Conservation (phyloP, 2,329 filamentous ascomycete genomes). For the Dactylellina haptotyla region DNA sequence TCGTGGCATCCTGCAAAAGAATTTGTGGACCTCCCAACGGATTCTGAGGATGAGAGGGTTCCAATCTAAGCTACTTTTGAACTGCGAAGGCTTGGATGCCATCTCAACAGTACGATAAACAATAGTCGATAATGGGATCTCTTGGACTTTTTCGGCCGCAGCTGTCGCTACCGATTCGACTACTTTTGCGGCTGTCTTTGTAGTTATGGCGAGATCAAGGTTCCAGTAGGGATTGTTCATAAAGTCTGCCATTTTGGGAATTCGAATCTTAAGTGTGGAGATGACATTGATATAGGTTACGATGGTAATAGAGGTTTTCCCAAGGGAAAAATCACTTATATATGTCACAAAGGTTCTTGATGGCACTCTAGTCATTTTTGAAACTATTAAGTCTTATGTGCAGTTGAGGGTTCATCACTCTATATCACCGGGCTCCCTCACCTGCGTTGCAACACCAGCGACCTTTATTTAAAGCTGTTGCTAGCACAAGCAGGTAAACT, state of each 20-base stretch:
- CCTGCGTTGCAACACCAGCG: slow-evolving; percentile 6
- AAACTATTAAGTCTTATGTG: not conserved
- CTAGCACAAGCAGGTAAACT: slow-evolving; percentile 19
- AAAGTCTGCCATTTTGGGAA: slow-evolving; percentile 30
- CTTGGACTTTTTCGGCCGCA: not conserved
- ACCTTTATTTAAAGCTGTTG: too few species aligned
- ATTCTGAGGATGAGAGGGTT: slow-evolving; percentile 37
- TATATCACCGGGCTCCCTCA: slow-evolving; percentile 35
- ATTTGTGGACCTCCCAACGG: slow-evolving; percentile 11
- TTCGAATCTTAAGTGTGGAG: not conserved
- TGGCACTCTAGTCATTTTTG: slow-evolving; percentile 10
- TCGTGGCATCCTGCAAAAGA: slow-evolving; percentile 1
- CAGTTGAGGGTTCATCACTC: not conserved
- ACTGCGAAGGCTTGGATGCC: not conserved
- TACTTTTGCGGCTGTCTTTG: slow-evolving; percentile 5
- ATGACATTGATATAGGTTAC: slow-evolving; percentile 5
- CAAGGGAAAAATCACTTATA: slow-evolving; percentile 2
- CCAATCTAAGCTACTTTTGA: slow-evolving; percentile 16
- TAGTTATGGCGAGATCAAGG: slow-evolving; percentile 19
- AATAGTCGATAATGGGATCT: slow-evolving; percentile 43
- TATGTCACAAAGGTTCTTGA: not conserved
- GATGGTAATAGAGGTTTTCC: not conserved
- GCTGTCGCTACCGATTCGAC: not conserved
- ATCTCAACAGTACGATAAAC: slow-evolving; percentile 36
- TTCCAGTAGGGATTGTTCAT: slow-evolving; percentile 47